A percentile compares a stretch with the other conserved stretches of the same genome.
Evolutionary conservation across 495 filamentous ascomycete genomes (phyloP).

Genomic region (Xylaria castorea): DNA sequence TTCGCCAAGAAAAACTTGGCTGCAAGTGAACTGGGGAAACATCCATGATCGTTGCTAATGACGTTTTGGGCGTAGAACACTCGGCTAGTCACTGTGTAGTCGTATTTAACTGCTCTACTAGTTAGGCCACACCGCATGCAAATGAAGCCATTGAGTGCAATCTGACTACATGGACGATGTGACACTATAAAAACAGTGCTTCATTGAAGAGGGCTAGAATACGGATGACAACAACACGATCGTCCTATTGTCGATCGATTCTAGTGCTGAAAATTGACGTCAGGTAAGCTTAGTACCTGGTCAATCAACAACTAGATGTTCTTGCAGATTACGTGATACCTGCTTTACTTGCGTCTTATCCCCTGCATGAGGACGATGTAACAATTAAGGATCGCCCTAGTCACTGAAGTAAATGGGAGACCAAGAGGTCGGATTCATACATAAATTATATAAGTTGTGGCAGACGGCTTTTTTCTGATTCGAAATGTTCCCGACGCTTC

Average conservation of each 20-base stretch:
- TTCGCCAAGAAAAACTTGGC: not conserved
- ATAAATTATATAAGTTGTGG: not conserved
- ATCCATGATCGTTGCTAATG: not conserved
- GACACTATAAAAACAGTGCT: not conserved
- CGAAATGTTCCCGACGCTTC: not conserved
- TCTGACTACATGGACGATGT: not conserved
- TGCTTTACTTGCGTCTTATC: not conserved
- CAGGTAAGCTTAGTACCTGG: not conserved
- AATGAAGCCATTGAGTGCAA: not conserved
- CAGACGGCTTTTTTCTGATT: not conserved
- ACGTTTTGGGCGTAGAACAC: not conserved
- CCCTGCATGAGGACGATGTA: slow-evolving; percentile 13
- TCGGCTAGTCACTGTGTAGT: too few species aligned
- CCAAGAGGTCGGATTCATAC: not conserved
- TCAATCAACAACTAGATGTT: not conserved
- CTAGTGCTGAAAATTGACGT: not conserved
- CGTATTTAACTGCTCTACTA: not conserved
- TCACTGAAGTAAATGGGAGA: not conserved
- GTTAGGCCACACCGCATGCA: not conserved
- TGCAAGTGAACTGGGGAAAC: not conserved
- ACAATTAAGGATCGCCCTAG: not conserved
- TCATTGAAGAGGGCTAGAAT: not conserved
- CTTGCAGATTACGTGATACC: not conserved
- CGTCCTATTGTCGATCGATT: not conserved
- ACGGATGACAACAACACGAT: not conserved